Evolutionary conservation across 305 asterid genomes (phyloP).

Genomic region (Stenogyne calaminthoides): DNA sequence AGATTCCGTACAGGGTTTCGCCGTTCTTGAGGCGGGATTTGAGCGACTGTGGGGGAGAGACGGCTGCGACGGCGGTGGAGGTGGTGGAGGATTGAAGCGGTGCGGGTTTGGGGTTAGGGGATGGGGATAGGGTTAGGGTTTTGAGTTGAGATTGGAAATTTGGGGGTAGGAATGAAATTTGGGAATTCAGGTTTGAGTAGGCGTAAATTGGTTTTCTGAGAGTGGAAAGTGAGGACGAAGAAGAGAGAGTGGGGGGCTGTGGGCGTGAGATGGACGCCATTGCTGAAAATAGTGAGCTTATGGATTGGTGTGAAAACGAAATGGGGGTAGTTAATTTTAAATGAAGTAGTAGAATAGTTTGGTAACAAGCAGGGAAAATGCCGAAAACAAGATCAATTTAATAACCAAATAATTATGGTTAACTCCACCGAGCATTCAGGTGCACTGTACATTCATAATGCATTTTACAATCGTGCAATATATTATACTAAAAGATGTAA

Average conservation of each 20-base stretch:
- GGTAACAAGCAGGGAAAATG: too few relatives aligned
- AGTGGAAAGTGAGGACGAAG: conserved; percentile 40
- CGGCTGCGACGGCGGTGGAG: conserved; percentile 28
- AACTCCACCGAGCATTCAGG: too few relatives aligned
- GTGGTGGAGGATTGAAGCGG: conserved; percentile 26
- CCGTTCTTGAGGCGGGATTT: conserved; percentile 66
- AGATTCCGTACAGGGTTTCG: conserved; percentile 62
- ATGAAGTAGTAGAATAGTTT: not conserved
- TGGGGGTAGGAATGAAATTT: conserved; percentile 7
- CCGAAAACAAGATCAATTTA: too few relatives aligned
- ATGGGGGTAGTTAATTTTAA: not conserved
- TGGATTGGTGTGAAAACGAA: not conserved
- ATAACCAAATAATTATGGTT: too few relatives aligned
- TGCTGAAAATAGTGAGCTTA: conserved; percentile 18
- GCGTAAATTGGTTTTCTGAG: conserved; percentile 36
- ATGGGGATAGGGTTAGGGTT: conserved; percentile 29
- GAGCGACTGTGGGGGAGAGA: conserved; percentile 39
- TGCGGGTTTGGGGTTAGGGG: conserved; percentile 30
- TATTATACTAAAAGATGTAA: too few relatives aligned
- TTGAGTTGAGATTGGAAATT: conserved; percentile 4
- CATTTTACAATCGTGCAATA: too few relatives aligned
- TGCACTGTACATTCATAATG: too few relatives aligned
- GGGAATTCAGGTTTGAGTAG: not conserved
- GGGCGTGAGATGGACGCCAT: conserved; percentile 43
- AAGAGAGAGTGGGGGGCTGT: conserved; percentile 15